Conservation (phyloP, 2,329 filamentous ascomycete genomes). For the Colletotrichum somersetense region DNA sequence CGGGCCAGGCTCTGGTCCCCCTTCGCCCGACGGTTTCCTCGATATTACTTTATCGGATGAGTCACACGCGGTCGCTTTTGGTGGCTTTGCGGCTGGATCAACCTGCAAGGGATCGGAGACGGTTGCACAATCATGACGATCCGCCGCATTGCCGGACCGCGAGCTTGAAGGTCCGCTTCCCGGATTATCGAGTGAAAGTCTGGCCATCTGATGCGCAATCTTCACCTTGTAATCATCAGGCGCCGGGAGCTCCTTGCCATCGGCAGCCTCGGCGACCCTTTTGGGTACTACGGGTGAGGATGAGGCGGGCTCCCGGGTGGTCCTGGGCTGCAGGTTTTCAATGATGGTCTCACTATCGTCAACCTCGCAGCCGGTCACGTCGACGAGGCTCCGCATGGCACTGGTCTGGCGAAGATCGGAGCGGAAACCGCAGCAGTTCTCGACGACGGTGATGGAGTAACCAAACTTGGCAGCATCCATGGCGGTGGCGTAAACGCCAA, state of each 20-base stretch:
- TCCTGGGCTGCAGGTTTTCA: conserved; percentile 41
- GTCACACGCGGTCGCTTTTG: conserved; percentile 15
- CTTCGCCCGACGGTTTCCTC: not conserved
- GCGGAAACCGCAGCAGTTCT: conserved; percentile 90
- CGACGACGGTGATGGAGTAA: conserved; percentile 85
- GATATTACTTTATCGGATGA: conserved; percentile 23
- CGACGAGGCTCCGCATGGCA: conserved; percentile 77
- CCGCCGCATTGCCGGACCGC: conserved; percentile 41
- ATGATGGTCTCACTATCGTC: conserved; percentile 50
- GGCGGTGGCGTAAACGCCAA: conserved; percentile 91
- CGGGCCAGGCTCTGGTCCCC: not conserved
- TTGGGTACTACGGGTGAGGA: conserved; percentile 29
- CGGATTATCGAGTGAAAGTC: conserved; percentile 24
- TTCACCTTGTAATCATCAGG: conserved; percentile 34
- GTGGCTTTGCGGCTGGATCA: conserved; percentile 32
- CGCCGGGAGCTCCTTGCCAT: conserved; percentile 40
- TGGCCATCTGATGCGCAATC: conserved; percentile 31
- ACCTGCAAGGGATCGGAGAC: conserved; percentile 30
- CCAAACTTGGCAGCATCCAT: conserved; percentile 91
- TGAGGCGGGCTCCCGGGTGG: not conserved
- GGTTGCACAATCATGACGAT: conserved; percentile 13
- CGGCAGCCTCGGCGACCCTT: conserved; percentile 12
- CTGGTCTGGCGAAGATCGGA: conserved; percentile 75
- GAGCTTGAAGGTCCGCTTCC: conserved; percentile 28
- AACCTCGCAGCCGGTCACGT: conserved; percentile 82